These are phyloP conservation scores for Daldinia childiae DNA, from an alignment of 495 filamentous ascomycete genomes.

Conservation along the genomic window DNA sequence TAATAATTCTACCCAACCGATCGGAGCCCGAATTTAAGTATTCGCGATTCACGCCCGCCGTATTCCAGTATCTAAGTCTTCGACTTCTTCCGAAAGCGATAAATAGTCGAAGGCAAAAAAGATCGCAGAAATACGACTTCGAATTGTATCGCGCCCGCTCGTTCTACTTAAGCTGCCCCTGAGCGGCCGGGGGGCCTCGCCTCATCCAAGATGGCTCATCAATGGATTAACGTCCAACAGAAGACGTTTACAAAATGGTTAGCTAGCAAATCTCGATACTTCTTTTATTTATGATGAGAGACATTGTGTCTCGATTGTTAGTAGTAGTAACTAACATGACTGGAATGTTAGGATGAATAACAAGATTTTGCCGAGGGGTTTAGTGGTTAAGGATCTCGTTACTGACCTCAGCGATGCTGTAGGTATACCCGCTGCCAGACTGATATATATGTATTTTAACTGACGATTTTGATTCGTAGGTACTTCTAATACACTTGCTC, in stretches of 20 bases:
- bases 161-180: slow-evolving; percentile 35
- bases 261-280: slow-evolving; percentile 39
- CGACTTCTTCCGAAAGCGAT: slow-evolving; percentile 12
- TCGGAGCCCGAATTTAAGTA: slow-evolving; percentile 30
- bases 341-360: slow-evolving; percentile 81
- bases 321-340: slow-evolving; percentile 30
- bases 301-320: slow-evolving; percentile 20
- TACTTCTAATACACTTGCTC: slow-evolving; percentile 93
- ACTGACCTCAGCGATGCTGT: slow-evolving; percentile 93
- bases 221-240: slow-evolving; percentile 96
- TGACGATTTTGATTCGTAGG: slow-evolving; percentile 58
- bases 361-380: slow-evolving; percentile 79
- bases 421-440: slow-evolving; percentile 49
- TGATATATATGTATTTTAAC: background rate
- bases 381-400: slow-evolving; percentile 84
- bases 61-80: slow-evolving; percentile 25
- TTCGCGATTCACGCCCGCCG: slow-evolving; percentile 47
- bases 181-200: slow-evolving; percentile 53
- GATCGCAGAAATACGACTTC: slow-evolving; percentile 43
- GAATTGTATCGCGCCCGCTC: slow-evolving; percentile 26
- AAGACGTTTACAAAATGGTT: slow-evolving; percentile 99
- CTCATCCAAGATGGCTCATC: slow-evolving; percentile 72
- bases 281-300: slow-evolving; percentile 21
- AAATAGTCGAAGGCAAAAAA: slow-evolving; percentile 42
- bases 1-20: slow-evolving; percentile 13